phyloP scores from a whole-genome alignment of 1,139 yeast species.

The Candida albicans region DNA sequence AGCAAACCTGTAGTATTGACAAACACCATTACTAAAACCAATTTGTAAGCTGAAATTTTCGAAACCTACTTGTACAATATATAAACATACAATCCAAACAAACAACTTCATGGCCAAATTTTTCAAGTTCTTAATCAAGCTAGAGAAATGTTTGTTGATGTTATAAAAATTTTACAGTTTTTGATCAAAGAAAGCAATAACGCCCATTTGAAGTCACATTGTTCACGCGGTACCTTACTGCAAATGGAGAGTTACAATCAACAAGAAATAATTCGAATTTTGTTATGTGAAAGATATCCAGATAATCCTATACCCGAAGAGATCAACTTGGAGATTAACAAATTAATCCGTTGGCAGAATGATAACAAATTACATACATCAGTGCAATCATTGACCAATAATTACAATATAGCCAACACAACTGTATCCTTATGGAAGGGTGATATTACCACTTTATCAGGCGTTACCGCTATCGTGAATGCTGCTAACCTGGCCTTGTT shows the following conservation, averaged over 20 bases:
- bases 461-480: slow-evolving; percentile 10
- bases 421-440: slow-evolving; percentile 11
- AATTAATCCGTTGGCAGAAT: slow-evolving; percentile 5
- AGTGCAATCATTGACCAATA: neutral
- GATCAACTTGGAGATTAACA: slow-evolving; percentile 5
- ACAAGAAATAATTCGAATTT: slow-evolving; percentile 6
- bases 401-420: slow-evolving; percentile 1
- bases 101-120: neutral
- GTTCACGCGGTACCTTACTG: slow-evolving; percentile 1
- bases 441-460: slow-evolving; percentile 10
- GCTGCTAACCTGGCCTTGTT: slow-evolving; percentile 11
- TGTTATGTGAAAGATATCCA: slow-evolving; percentile 8
- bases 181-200: slow-evolving; percentile 5
- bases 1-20: neutral
- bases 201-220: slow-evolving; percentile 5
- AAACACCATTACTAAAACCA: neutral
- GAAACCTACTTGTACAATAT: neutral
- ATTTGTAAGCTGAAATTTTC: slow-evolving; percentile 2
- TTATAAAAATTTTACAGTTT: slow-evolving; percentile 1
- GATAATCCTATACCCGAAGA: slow-evolving; percentile 1
- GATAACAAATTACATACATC: slow-evolving; percentile 5
- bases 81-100: neutral
- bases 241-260: slow-evolving; percentile 8
- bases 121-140: neutral
- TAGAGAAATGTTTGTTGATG: slow-evolving; percentile 2